Evolutionary conservation across 441 rosid genomes (phyloP), one percentile per base, ranked within the genome.

Genomic region (Eruca vesicaria): DNA sequence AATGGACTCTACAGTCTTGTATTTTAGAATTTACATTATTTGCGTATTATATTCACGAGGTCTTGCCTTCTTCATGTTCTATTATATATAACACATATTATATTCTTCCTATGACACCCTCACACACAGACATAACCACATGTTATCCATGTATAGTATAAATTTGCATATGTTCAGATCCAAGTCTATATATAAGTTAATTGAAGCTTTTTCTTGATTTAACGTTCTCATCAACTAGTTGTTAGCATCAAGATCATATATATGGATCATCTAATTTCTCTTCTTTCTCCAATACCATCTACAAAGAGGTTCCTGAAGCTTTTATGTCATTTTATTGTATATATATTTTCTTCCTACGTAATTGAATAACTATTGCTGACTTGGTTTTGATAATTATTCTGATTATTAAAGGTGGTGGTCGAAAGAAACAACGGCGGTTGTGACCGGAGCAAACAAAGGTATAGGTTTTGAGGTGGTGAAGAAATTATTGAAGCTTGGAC

Each of bases 381-480:
- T 45, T 5, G 16, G 64, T 71, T 35, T 15, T 32, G 32, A 48
- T 71, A 15, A 52, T 23, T 35, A 11, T 56, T 56, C 21, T 63
- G 14, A 23, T 57, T 19, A 8, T 6, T 63, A 63, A 68, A 86
- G 96, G 63, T 94, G 98, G 97, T 94, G 97, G 98, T 69, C 86
- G 7, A 78, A 68, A 55, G 88, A 87, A 58, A 91, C 92, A 38
- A 84, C 85, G 3, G 97, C 91, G 0, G 76, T 94, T 3, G 97
- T 94, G 31, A 94, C 91, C 3, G 98, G 98, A 79, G 94, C 90
- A 0, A 94, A 91, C 84, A 91, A 81, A 64, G 97, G 97, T 65
- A 94, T 94, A 20, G 97, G 97, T 36, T 88, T 79, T 36, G 88
- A 88, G n/a, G 23, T 90, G 55, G 97, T 85, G 80, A 90, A 88